phyloP scores from a whole-genome alignment of 352 stramenopile species.

The Phytophthora vignae region DNA sequence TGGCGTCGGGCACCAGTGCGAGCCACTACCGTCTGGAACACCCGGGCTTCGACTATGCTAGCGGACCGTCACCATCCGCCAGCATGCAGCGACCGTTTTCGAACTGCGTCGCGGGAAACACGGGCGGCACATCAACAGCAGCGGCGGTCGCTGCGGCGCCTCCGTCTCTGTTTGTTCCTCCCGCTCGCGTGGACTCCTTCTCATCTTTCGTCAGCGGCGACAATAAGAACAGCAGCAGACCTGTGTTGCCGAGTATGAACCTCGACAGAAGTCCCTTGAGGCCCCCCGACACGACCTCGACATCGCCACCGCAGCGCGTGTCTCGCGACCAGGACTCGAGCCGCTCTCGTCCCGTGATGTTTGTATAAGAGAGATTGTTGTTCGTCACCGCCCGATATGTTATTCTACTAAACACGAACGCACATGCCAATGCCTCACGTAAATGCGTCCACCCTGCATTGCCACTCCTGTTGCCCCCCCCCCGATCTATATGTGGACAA shows the following conservation, averaged over 20 bases:
- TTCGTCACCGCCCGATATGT: neutral
- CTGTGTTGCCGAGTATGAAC: conserved; percentile 27
- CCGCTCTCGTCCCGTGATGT: conserved; percentile 14
- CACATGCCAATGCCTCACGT: neutral
- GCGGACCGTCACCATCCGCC: neutral
- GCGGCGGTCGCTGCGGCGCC: conserved; percentile 5
- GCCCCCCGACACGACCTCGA: neutral
- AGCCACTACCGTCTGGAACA: conserved; percentile 29
- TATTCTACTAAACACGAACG: neutral
- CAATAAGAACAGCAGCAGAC: conserved; percentile 1
- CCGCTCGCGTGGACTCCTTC: conserved; percentile 5
- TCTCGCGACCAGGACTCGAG: neutral
- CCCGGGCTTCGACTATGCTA: conserved; percentile 24
- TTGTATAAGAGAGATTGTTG: conserved; percentile 16
- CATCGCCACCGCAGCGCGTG: neutral
- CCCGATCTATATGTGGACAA: too few relatives aligned
- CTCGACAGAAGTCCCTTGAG: conserved; percentile 3
- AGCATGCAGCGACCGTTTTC: conserved; percentile 4
- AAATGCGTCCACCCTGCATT: too few relatives aligned
- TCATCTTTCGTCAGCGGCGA: neutral
- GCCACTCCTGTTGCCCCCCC: too few relatives aligned
- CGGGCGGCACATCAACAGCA: neutral
- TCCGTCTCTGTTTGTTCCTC: conserved; percentile 10
- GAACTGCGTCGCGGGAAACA: neutral
- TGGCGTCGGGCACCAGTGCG: neutral